phyloP scores from a whole-genome alignment of 306 rosid genomes.

The Gillenia trifoliata region DNA sequence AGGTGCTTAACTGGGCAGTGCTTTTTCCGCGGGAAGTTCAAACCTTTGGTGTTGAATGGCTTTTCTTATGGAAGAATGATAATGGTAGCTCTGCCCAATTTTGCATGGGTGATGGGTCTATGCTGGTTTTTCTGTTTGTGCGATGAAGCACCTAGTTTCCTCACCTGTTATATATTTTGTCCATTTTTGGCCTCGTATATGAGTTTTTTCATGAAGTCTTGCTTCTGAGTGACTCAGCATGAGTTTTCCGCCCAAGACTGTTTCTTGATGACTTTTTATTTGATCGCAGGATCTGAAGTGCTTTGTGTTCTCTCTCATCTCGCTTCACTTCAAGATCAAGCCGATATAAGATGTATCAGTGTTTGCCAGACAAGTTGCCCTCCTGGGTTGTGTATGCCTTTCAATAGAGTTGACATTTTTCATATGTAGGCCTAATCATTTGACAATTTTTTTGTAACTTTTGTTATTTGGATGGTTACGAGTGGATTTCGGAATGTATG shows the following conservation, averaged over 20 bases:
- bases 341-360: conserved; percentile 50
- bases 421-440: background rate
- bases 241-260: background rate
- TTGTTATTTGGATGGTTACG: conserved; percentile 7
- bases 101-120: background rate
- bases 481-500: background rate
- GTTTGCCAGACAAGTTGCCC: conserved; percentile 9
- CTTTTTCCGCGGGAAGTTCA: background rate
- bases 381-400: conserved; percentile 12
- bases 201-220: background rate
- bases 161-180: background rate
- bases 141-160: background rate
- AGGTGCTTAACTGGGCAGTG: background rate
- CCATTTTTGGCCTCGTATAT: background rate
- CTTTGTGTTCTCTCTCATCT: conserved; percentile 90
- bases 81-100: background rate
- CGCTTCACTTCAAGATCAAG: conserved; percentile 97
- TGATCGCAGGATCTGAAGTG: conserved; percentile 85
- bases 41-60: background rate
- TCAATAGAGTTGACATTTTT: conserved; percentile 2
- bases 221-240: background rate
- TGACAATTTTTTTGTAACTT: background rate
- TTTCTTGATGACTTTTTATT: conserved; percentile 16
- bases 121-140: background rate
- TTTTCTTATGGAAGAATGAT: background rate